Percentiles rank a stretch among this genome's conserved stretches.
Conservation (phyloP, 1,284 basidiomycete species). For the Leccinum solheimii region DNA sequence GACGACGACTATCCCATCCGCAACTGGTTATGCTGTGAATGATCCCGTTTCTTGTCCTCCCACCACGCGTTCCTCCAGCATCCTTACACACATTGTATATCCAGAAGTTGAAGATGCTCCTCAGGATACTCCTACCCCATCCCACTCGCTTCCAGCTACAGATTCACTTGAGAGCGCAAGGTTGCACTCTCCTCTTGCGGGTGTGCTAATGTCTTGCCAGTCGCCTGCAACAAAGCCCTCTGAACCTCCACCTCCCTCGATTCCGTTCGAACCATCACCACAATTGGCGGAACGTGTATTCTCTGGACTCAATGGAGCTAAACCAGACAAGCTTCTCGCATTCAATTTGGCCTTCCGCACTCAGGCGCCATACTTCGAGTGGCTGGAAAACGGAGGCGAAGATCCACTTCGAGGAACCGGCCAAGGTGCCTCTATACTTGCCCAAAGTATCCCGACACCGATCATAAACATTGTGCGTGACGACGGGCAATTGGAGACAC, state of each 20-base stretch:
- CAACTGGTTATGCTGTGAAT: background rate
- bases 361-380: constrained; percentile 49
- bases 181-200: background rate
- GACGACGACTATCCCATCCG: background rate
- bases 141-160: background rate
- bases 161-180: background rate
- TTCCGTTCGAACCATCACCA: background rate
- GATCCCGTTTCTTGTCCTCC: constrained; percentile 18
- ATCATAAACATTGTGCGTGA: background rate
- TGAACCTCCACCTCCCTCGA: background rate
- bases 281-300: background rate
- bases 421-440: constrained; percentile 10
- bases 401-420: constrained; percentile 30
- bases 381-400: constrained; percentile 51
- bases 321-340: constrained; percentile 36
- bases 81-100: constrained; percentile 21
- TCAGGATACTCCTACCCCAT: background rate
- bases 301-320: background rate
- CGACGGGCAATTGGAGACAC: background rate
- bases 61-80: constrained; percentile 23
- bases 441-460: background rate
- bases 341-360: constrained; percentile 58
- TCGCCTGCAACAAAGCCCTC: background rate
- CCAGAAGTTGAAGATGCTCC: constrained; percentile 7
- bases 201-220: background rate